Conservation (phyloP, 2,329 filamentous ascomycete species). For the Dactylonectria estremocensis region DNA sequence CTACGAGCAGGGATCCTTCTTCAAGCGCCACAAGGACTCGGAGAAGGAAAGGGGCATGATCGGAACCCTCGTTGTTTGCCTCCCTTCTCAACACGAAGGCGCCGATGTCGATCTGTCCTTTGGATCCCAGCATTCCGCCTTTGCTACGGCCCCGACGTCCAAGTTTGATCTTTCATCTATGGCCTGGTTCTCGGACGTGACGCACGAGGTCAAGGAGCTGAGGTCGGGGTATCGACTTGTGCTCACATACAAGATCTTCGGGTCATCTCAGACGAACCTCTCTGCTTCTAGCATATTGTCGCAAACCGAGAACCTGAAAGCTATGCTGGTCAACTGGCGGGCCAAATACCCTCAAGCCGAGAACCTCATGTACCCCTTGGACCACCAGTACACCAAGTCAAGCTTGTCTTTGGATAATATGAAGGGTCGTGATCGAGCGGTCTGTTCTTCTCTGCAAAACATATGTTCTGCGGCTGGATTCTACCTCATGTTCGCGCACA, state of each 20-base stretch:
- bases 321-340: too few relatives aligned
- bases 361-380: too few relatives aligned
- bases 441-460: too few relatives aligned
- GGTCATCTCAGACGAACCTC: too few relatives aligned
- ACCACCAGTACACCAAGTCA: too few relatives aligned
- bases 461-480: too few relatives aligned
- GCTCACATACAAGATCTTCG: constrained; percentile 69
- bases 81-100: constrained; percentile 64
- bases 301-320: too few relatives aligned
- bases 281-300: too few relatives aligned
- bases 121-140: constrained; percentile 49
- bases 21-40: constrained; percentile 62
- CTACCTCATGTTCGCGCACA: too few relatives aligned
- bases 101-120: constrained; percentile 61
- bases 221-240: constrained; percentile 64
- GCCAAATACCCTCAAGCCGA: too few relatives aligned
- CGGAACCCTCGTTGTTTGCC: constrained; percentile 64
- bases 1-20: constrained; percentile 66
- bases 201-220: constrained; percentile 65
- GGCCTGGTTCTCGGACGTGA: constrained; percentile 67
- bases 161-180: constrained; percentile 38
- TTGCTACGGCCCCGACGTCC: constrained; percentile 52
- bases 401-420: too few relatives aligned
- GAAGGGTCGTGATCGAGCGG: too few relatives aligned
- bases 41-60: constrained; percentile 66